Conservation (phyloP, 257 asterid species). For the Orobanche coerulescens region DNA sequence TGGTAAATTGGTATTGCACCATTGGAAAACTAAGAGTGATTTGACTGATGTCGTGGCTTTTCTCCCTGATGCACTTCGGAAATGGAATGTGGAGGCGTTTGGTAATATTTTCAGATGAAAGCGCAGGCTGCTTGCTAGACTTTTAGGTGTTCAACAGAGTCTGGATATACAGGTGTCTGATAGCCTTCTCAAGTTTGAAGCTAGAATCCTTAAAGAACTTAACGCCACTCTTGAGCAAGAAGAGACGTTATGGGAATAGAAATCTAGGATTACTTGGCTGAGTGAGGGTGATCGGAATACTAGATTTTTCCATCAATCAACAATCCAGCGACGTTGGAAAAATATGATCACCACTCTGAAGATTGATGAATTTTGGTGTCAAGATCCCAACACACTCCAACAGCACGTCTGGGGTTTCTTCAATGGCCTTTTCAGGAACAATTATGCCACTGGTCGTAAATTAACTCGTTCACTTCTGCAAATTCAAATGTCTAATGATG, state of each 20-base stretch:
- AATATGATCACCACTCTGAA: no score
- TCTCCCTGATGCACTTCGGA: background rate
- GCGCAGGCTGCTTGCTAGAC: background rate
- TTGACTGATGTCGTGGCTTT: background rate
- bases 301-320: no score
- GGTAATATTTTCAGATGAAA: background rate
- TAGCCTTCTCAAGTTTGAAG: background rate
- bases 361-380: background rate
- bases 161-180: background rate
- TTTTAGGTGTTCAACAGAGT: background rate
- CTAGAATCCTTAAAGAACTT: background rate
- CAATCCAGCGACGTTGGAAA: no score
- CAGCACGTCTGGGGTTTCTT: background rate
- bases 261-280: background rate
- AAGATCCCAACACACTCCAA: background rate
- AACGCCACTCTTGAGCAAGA: background rate
- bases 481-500: background rate
- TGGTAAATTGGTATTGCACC: background rate
- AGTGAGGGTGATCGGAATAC: background rate
- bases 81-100: background rate
- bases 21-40: background rate
- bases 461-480: background rate
- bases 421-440: background rate
- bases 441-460: background rate
- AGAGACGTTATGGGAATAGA: background rate